Evolutionary conservation across 169 alveolate species (phyloP), one percentile per base, ranked within the genome.

Genomic region (Theileria equi): DNA sequence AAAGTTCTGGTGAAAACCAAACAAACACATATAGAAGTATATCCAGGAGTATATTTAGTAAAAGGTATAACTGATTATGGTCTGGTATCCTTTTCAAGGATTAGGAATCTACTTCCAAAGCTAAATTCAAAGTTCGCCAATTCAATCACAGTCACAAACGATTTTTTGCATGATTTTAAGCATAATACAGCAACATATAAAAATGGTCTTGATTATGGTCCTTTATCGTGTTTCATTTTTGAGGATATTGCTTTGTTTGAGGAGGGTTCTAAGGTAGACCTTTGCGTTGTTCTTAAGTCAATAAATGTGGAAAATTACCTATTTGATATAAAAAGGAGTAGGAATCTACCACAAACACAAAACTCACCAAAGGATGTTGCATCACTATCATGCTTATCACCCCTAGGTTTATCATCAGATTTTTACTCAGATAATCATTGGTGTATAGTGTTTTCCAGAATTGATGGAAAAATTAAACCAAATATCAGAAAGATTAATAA

Each of bases 391-490:
- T 50, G 61, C 32, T 31, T 31, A 38, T 17, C 32, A 28, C 32
- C n/a, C n/a, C n/a, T n/a, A n/a, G n/a, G n/a, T n/a, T n/a, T n/a
- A n/a, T n/a, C n/a, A n/a, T n/a, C n/a, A n/a, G n/a, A n/a, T n/a
- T n/a, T n/a, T n/a, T n/a, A n/a, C n/a, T n/a, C n/a, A n/a, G n/a
- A 50, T 8, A 31, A 57, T 5, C 40, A 57, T 19, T 23, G 29
- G 67, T 57, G 67, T 26, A 16, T 57, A 19, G 17, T 57, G 16
- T 57, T 57, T 23, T 25, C 34, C 4, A 40, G 19, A 10, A 43
- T 16, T 17, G 50, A 57, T 8, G 67, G 61, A 49, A 55, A 36
- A 19, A 35, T 57, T 17, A 57, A 57, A 34, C 67, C 67, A 19
- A 16, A 8, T 6, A 23, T 57, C 29, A 19, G 19, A 25, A 23